phyloP scores from a whole-genome alignment of 768 basidiomycete species.

The Mycena capillaripes region DNA sequence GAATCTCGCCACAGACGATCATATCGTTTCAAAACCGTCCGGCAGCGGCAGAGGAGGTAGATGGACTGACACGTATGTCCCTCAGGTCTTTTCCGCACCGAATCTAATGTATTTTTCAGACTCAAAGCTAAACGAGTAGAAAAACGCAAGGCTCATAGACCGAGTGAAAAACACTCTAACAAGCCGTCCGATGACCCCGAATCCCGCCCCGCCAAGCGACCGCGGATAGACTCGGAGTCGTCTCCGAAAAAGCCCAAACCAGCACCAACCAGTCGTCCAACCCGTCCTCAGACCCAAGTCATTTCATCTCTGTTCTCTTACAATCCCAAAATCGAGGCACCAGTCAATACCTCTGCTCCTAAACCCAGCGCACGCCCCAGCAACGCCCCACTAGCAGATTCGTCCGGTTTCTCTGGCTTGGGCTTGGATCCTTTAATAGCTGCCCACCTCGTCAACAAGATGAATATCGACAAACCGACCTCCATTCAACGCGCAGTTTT shows the following conservation, averaged over 20 bases:
- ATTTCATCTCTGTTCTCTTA: constrained; percentile 93
- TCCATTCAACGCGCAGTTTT: constrained; percentile 91
- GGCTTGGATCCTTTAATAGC: constrained; percentile 88
- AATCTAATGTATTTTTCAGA: constrained; percentile 54
- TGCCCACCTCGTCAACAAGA: constrained; percentile 82
- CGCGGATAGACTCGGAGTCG: constrained; percentile 49
- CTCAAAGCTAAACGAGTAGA: constrained; percentile 80
- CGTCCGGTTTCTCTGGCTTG: constrained; percentile 85
- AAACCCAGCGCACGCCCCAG: constrained; percentile 66
- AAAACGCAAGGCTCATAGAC: constrained; percentile 69
- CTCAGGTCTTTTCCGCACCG: constrained; percentile 25
- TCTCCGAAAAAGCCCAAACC: constrained; percentile 31
- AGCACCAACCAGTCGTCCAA: constrained; percentile 24
- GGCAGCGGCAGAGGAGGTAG: constrained; percentile 62
- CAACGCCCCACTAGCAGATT: constrained; percentile 84
- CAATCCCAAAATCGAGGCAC: constrained; percentile 77
- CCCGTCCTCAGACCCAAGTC: constrained; percentile 62
- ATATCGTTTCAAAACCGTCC: constrained; percentile 39
- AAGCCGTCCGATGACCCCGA: constrained; percentile 43
- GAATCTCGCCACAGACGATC: constrained; percentile 69
- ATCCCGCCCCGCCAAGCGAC: constrained; percentile 63
- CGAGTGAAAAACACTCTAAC: constrained; percentile 44
- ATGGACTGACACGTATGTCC: constrained; percentile 80
- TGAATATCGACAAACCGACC: constrained; percentile 89
- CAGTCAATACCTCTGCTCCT: constrained; percentile 41